These are phyloP conservation scores for Blastobotrys chiropterorum DNA, from an alignment of 805 yeast species.

Conservation along the genomic window DNA sequence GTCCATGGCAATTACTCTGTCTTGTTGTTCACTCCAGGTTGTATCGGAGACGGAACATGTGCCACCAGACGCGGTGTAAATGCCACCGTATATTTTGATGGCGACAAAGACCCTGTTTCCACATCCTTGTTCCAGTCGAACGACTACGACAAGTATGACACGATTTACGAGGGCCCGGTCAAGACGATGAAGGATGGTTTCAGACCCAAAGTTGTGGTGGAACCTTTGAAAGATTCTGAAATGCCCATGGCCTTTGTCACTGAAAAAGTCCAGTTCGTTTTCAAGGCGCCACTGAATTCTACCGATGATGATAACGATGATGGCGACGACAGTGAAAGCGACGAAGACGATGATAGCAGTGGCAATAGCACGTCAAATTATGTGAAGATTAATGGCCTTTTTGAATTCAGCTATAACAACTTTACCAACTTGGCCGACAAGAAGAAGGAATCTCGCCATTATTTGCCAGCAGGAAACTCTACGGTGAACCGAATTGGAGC, in stretches of 20 bases:
- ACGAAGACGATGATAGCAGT: slow-evolving; percentile 9
- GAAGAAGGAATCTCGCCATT: slow-evolving; percentile 25
- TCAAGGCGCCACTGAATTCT: slow-evolving; percentile 9
- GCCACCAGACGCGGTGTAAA: slow-evolving; percentile 66
- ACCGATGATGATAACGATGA: slow-evolving; percentile 9
- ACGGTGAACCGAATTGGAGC: slow-evolving; percentile 31
- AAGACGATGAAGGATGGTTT: slow-evolving; percentile 20
- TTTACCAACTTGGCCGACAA: slow-evolving; percentile 35
- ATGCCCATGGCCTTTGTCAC: slow-evolving; percentile 57
- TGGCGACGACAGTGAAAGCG: slow-evolving; percentile 10
- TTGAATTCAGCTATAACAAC: slow-evolving; percentile 72
- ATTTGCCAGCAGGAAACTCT: slow-evolving; percentile 43
- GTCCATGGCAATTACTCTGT: slow-evolving; percentile 71
- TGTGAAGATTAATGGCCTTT: slow-evolving; percentile 57
- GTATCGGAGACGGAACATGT: slow-evolving; percentile 64
- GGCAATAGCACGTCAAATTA: slow-evolving; percentile 25
- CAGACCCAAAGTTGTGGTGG: slow-evolving; percentile 41
- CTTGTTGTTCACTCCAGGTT: slow-evolving; percentile 81
- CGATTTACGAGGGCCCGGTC: slow-evolving; percentile 57
- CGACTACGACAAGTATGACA: slow-evolving; percentile 71
- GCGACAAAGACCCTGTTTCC: slow-evolving; percentile 34
- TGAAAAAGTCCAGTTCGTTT: slow-evolving; percentile 49
- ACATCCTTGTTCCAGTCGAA: slow-evolving; percentile 74
- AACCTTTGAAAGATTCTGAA: slow-evolving; percentile 26
- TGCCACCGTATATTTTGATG: slow-evolving; percentile 54